Evolutionary conservation across 1,139 yeast species (phyloP), one percentile per base, ranked within the genome.

Genomic region (Eremothecium gossypii): DNA sequence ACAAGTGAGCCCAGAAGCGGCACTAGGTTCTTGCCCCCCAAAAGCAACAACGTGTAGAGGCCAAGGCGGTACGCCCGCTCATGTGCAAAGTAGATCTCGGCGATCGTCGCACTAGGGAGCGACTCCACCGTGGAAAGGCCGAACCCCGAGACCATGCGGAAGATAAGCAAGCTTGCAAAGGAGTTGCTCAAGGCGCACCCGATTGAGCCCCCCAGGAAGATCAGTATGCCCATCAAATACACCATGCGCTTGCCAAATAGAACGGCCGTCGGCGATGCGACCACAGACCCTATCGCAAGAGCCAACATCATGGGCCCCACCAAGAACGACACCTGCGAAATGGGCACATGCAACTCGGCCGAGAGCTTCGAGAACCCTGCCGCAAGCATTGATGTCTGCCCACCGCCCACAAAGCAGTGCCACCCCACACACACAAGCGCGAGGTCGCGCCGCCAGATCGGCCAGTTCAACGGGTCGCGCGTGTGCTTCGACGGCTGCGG

Each of bases 401-500:
- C 83, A 27, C 83, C 83, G 8, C 79, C 77, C 7, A 77, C 60
- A 50, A 77, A 74, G 17, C 77, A 73, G 47, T 75, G 80, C 50
- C 74, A 71, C 2, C 83, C 82, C 38, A 77, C 70, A 30, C 71
- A 71, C 17, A 68, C 51, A 40, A 77, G 61, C 20, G 80, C 75
- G 42, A 75, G 48, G 49, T 77, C 83, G 33, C 81, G 63, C 37
- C 74, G 66, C 77, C 79, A 74, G 6, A 70, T 54, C 1, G 82
- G 80, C 83, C 83, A 77, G 52, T 79, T 79, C 33, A 79, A 64
- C 0, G 86, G 86, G 52, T 79, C 86, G 52, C 79, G 77, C 4
- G 78, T 76, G 40, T 77, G 69, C 50, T 77, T 77, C 29, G 78
- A 77, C 1, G 85, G 86, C 58, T 79, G 85, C 1, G 86, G 86